Evolutionary conservation across 345 rosid species (phyloP), one percentile per base, ranked within the genome.

Genomic region (Acer campestre): DNA sequence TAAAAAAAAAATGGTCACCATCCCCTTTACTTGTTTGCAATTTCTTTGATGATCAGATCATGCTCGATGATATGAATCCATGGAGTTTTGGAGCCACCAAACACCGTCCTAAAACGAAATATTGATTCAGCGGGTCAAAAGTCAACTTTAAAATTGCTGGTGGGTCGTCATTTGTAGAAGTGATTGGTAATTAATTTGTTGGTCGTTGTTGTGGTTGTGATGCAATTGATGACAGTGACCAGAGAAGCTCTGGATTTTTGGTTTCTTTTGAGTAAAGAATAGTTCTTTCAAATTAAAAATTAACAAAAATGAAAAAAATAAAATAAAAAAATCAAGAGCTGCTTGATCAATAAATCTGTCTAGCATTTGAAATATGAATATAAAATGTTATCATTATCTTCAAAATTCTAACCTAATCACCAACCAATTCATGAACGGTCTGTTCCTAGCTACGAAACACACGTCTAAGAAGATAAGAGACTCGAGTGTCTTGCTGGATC

Each of bases 91-190:
- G 67, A 59, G 12, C 61, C 77, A 62, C 59, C 69, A 63, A 59
- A 42, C 75, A 40, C 46, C 22, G 18, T 9, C 65, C 29, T 17
- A 55, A 40, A 58, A 73, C 11, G 17, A 61, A 46, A 7, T 73
- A 17, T 73, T 2, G 14, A n/a, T 73, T 12, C 7, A 14, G 14
- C 13, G 22, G 14, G 76, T 73, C 67, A 58, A 61, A 13, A 20
- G 76, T 73, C 76, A 55, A 61, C 20, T 59, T 59, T 38, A 3
- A n/a, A 35, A 25, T 63, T 0, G 22, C 20, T 51, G 77, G 70
- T 64, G 62, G 61, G 77, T 74, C 51, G 69, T n/a, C 29, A 2
- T 63, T 64, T 61, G 25, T 16, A 7, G 25, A n/a, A 18, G 62
- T 70, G 40, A 61, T 42, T 14, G 25, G 10, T 4, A 9, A 4